Conservation (phyloP, 2,329 filamentous ascomycete species). For the Colletotrichum euphorbiae region DNA sequence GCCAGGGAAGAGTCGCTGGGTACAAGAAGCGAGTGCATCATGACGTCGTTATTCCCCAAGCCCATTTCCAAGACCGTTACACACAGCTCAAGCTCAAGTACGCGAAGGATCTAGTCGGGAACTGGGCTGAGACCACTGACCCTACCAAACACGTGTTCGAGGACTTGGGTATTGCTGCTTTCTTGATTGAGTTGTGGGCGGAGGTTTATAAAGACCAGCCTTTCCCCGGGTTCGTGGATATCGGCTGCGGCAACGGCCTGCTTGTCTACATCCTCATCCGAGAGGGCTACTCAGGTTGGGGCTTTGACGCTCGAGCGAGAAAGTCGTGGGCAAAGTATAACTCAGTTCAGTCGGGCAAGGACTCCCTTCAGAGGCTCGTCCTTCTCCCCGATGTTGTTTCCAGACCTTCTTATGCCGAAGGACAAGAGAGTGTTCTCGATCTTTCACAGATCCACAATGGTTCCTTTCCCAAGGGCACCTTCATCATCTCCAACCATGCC, state of each 20-base stretch:
- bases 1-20: slow-evolving; percentile 71
- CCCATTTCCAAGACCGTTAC: slow-evolving; percentile 85
- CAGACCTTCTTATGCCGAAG: slow-evolving; percentile 15
- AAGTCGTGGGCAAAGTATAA: slow-evolving; percentile 87
- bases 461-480: slow-evolving; percentile 78
- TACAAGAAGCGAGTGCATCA: slow-evolving; percentile 87
- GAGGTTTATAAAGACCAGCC: slow-evolving; percentile 75
- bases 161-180: slow-evolving; percentile 89
- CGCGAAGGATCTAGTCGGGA: slow-evolving; percentile 75
- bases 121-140: slow-evolving; percentile 89
- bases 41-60: slow-evolving; percentile 82
- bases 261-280: slow-evolving; percentile 83
- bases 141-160: slow-evolving; percentile 95
- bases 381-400: slow-evolving; percentile 60
- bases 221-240: slow-evolving; percentile 94
- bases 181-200: slow-evolving; percentile 90
- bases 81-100: slow-evolving; percentile 82
- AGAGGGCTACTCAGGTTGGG: slow-evolving; percentile 88
- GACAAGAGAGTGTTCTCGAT: slow-evolving; percentile 38
- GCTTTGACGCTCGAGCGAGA: slow-evolving; percentile 88
- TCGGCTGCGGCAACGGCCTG: slow-evolving; percentile 94
- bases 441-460: slow-evolving; percentile 64
- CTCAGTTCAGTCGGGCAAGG: slow-evolving; percentile 33
- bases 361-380: slow-evolving; percentile 58
- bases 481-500: slow-evolving; percentile 97